Conservation (phyloP, 1,284 basidiomycete species). For the Fistulina hepatica region DNA sequence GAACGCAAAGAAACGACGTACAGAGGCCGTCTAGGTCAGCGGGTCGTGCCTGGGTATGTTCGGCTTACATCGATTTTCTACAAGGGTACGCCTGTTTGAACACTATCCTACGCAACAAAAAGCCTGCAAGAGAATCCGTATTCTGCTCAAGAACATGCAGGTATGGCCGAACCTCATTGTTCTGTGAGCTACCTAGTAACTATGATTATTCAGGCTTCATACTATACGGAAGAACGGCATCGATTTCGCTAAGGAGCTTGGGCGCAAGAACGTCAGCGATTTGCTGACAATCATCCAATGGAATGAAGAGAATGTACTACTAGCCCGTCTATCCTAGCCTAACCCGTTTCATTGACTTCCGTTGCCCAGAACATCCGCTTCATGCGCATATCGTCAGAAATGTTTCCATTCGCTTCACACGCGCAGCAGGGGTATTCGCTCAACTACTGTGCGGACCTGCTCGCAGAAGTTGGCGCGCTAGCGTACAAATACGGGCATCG, state of each 20-base stretch:
- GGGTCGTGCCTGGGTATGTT: too few relatives aligned
- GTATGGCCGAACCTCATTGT: slow-evolving; percentile 18
- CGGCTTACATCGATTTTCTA: too few relatives aligned
- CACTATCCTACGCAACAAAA: slow-evolving; percentile 64
- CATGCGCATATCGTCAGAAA: slow-evolving; percentile 77
- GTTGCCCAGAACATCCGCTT: slow-evolving; percentile 51
- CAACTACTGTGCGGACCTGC: slow-evolving; percentile 47
- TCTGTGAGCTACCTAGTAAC: slow-evolving; percentile 5
- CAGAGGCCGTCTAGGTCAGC: slow-evolving; percentile 63
- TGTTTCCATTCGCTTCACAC: slow-evolving; percentile 89
- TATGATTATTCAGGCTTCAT: slow-evolving; percentile 43
- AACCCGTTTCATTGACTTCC: background rate
- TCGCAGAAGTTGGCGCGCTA: slow-evolving; percentile 53
- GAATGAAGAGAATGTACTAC: slow-evolving; percentile 66
- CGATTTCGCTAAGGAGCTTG: slow-evolving; percentile 72
- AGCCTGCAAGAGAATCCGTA: slow-evolving; percentile 47
- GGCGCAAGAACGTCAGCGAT: slow-evolving; percentile 64
- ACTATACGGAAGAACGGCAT: slow-evolving; percentile 76
- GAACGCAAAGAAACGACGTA: slow-evolving; percentile 54
- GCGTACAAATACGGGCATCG: slow-evolving; percentile 73
- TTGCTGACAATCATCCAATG: slow-evolving; percentile 68
- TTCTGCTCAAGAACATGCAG: slow-evolving; percentile 70
- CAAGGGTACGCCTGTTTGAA: slow-evolving; percentile 73
- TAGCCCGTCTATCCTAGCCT: slow-evolving; percentile 1
- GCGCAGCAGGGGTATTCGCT: slow-evolving; percentile 71